A percentile compares a stretch with the other conserved stretches of the same genome.
Conservation (phyloP, 192 early-diverging fungal genomes). For the Coemansia sp. region DNA sequence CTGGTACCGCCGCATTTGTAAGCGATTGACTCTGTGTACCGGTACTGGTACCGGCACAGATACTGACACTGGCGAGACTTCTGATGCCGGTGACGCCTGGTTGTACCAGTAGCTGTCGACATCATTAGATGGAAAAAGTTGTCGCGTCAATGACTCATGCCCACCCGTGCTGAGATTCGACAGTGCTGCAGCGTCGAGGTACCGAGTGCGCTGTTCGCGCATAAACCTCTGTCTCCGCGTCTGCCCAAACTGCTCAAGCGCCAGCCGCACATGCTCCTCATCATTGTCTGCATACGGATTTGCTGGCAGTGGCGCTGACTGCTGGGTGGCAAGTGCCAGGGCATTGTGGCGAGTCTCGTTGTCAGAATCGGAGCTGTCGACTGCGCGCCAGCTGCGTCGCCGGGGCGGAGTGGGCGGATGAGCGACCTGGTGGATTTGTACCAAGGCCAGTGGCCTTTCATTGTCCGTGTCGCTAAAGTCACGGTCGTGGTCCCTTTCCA, state of each 20-base stretch:
- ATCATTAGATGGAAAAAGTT: constrained; percentile 43
- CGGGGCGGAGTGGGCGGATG: constrained; percentile 34
- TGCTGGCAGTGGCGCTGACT: neutral
- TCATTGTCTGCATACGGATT: neutral
- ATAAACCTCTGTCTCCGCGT: constrained; percentile 29
- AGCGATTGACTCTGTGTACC: neutral
- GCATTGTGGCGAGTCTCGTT: neutral
- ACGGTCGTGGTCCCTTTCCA: neutral
- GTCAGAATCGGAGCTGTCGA: constrained; percentile 9
- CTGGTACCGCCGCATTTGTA: neutral
- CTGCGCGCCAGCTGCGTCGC: constrained; percentile 3
- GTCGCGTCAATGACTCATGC: neutral
- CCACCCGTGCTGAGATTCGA: neutral
- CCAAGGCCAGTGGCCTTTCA: neutral
- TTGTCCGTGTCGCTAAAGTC: neutral
- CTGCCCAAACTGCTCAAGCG: constrained; percentile 30
- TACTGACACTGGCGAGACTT: neutral
- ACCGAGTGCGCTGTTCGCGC: constrained; percentile 25
- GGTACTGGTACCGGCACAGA: neutral
- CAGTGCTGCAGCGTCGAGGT: neutral
- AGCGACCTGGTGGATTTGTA: neutral
- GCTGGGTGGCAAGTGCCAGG: neutral
- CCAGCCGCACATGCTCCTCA: constrained; percentile 11
- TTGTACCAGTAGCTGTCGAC: constrained; percentile 56
- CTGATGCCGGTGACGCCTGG: constrained; percentile 17